Percentiles rank a stretch among this genome's conserved stretches.
phyloP scores from a whole-genome alignment of 805 yeast genomes.

The Metschnikowia continentalis region DNA sequence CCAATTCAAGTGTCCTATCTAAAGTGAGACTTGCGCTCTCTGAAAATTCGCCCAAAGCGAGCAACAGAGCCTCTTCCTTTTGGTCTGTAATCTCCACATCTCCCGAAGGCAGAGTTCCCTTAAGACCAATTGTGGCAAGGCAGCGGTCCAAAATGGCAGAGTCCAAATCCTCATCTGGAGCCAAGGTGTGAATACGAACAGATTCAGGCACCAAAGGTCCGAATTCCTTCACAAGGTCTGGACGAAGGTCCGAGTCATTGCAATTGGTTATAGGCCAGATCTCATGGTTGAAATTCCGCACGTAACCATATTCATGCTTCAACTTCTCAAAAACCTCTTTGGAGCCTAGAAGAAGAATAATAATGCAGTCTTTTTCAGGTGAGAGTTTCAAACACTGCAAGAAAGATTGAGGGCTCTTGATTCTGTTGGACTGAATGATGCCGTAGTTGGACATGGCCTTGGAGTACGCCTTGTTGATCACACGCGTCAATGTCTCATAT shows the following conservation, averaged over 20 bases:
- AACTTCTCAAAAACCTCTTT: conserved; percentile 21
- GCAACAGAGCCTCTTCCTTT: background rate
- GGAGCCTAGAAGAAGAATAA: conserved; percentile 29
- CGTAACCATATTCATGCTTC: conserved; percentile 17
- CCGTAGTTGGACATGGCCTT: conserved; percentile 43
- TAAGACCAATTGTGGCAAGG: conserved; percentile 25
- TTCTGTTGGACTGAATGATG: conserved; percentile 39
- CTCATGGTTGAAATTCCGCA: conserved; percentile 22
- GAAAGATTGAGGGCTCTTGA: conserved; percentile 24
- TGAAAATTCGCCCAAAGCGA: too few species aligned
- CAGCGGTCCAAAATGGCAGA: conserved; percentile 19
- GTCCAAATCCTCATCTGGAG: conserved; percentile 17
- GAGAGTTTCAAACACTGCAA: conserved; percentile 25
- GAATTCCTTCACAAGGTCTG: conserved; percentile 18
- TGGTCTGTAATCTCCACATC: background rate
- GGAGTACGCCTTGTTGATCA: conserved; percentile 50
- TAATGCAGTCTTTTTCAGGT: conserved; percentile 12
- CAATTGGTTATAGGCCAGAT: conserved; percentile 20
- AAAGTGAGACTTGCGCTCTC: background rate
- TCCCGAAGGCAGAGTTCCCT: background rate
- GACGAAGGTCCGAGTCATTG: conserved; percentile 25
- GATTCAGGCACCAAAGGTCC: conserved; percentile 17
- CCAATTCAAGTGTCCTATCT: conserved; percentile 16
- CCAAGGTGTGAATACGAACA: conserved; percentile 16
- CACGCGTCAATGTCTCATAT: conserved; percentile 16